These are phyloP conservation scores for Mycosphaerella sp. DNA, from an alignment of 2,329 filamentous ascomycete genomes.

Conservation along the genomic window DNA sequence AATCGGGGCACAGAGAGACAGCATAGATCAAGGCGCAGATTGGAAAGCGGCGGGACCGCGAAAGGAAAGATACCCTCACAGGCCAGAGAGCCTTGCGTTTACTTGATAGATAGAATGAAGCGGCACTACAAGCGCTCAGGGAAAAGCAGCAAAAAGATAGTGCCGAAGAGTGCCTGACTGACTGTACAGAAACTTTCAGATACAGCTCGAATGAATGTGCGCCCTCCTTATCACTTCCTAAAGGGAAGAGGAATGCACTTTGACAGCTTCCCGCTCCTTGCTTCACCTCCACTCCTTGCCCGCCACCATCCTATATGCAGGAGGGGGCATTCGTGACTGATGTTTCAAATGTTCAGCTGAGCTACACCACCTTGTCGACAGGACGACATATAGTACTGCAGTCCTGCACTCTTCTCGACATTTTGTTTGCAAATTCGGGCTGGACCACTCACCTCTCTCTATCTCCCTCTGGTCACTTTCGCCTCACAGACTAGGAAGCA, in stretches of 20 bases:
- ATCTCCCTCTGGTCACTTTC: too few relatives aligned
- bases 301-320: neutral
- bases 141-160: neutral
- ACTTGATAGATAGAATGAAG: conserved; percentile 5
- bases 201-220: neutral
- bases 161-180: neutral
- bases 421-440: neutral
- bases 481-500: too few relatives aligned
- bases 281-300: neutral
- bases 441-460: neutral
- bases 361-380: too few relatives aligned
- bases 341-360: neutral
- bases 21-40: neutral
- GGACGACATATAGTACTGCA: neutral
- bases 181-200: neutral
- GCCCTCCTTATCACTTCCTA: neutral
- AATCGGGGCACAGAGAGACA: neutral
- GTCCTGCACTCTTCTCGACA: neutral
- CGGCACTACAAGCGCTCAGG: neutral
- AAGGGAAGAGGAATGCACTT: neutral
- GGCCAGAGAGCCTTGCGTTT: conserved; percentile 9
- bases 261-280: neutral
- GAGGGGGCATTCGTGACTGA: neutral
- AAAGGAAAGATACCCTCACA: conserved; percentile 7
- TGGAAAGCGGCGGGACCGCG: conserved; percentile 3